Percentiles rank a stretch among this genome's conserved stretches.
Evolutionary conservation across 106 monocot genomes (phyloP).

Genomic region (Iris macrosiphon): DNA sequence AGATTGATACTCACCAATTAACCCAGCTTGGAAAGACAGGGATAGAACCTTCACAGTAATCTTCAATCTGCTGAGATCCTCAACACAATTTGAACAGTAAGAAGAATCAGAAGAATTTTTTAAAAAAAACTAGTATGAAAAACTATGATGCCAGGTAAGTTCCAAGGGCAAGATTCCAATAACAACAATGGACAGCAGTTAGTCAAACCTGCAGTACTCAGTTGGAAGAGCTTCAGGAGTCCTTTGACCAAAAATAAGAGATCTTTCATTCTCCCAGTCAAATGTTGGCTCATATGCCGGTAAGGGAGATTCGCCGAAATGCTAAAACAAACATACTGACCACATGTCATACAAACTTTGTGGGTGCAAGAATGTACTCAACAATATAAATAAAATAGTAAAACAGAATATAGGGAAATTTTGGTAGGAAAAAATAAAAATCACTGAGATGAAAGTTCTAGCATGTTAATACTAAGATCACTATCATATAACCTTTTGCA

Average conservation of each 20-base stretch:
- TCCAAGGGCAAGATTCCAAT: neutral
- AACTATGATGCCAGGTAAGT: neutral
- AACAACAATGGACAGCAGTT: neutral
- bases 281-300: constrained; percentile 97
- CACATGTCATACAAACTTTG: neutral
- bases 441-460: too few relatives aligned
- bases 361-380: neutral
- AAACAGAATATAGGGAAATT: neutral
- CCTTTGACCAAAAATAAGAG: constrained; percentile 90
- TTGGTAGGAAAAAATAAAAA: neutral
- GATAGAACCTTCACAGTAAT: constrained; percentile 88
- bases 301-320: constrained; percentile 83
- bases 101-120: neutral
- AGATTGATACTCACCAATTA: constrained; percentile 53
- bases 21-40: constrained; percentile 90
- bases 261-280: constrained; percentile 99
- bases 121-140: neutral
- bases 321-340: constrained; percentile 36
- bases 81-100: constrained; percentile 1
- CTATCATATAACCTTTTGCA: too few relatives aligned
- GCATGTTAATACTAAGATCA: too few relatives aligned
- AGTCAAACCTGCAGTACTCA: constrained; percentile 48
- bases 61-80: constrained; percentile 66
- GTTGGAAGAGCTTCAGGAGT: constrained; percentile 49
- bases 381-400: constrained; percentile 2